These are phyloP conservation scores for Shiraia bambusicola DNA, from an alignment of 2,329 filamentous ascomycete species.

Conservation along the genomic window DNA sequence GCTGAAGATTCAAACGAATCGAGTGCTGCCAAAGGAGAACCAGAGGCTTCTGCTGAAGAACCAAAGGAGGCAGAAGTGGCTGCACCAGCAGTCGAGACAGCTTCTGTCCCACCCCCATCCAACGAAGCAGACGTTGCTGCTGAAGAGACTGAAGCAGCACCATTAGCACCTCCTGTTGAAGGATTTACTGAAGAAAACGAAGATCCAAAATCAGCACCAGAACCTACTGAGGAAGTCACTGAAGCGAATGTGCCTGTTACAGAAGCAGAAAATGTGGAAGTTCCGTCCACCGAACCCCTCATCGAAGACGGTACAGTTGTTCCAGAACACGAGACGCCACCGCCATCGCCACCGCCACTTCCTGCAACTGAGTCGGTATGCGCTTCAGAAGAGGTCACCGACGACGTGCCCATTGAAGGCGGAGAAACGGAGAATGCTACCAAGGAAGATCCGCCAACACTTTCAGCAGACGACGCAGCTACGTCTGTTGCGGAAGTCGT, in stretches of 20 bases:
- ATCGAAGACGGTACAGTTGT: neutral
- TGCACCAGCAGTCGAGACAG: no score
- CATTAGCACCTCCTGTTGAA: neutral
- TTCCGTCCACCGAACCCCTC: no score
- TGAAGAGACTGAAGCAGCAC: neutral
- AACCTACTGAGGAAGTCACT: neutral
- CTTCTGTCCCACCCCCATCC: no score
- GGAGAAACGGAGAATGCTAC: neutral
- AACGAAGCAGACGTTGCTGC: neutral
- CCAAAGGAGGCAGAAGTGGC: no score
- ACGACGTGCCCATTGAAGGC: neutral
- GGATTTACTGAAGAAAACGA: neutral
- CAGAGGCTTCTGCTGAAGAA: no score
- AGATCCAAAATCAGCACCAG: neutral
- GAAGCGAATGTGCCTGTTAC: no score
- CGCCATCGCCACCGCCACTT: no score
- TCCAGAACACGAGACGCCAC: no score
- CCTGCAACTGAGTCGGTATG: neutral
- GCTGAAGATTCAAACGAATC: neutral
- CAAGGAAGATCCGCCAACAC: neutral
- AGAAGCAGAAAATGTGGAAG: no score
- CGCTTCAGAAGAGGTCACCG: neutral
- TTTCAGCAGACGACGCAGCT: neutral
- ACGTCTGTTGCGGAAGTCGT: no score
- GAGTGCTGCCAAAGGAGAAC: neutral